phyloP scores from a whole-genome alignment of 805 yeast genomes.

The Cyberlindnera maritima region DNA sequence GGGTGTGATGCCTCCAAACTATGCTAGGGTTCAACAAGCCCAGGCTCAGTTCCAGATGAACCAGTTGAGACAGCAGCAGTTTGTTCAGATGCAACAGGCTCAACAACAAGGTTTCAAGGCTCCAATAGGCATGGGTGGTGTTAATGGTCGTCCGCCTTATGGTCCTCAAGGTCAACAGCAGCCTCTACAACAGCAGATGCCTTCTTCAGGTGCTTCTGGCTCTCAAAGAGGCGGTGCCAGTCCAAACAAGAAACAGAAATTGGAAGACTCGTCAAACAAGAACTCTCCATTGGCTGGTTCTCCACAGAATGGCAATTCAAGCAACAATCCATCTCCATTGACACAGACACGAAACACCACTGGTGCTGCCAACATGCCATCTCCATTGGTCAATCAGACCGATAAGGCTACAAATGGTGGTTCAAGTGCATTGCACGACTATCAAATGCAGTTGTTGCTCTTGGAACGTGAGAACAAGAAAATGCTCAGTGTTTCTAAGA shows the following conservation, averaged over 20 bases:
- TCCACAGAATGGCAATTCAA: constrained; percentile 10
- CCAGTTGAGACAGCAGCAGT: constrained; percentile 43
- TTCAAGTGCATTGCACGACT: constrained; percentile 64
- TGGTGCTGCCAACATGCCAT: constrained; percentile 25
- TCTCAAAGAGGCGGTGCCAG: constrained; percentile 11
- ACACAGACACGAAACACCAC: constrained; percentile 10
- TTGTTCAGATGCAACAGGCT: constrained; percentile 14
- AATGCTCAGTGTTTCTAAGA: constrained; percentile 53
- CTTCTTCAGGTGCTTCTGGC: constrained; percentile 1
- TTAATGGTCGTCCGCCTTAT: constrained; percentile 8
- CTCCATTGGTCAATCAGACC: constrained; percentile 20
- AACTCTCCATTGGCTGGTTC: constrained; percentile 15
- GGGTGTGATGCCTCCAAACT: constrained; percentile 21
- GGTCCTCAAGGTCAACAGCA: constrained; percentile 1
- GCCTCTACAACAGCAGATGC: constrained; percentile 4
- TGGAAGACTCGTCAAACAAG: constrained; percentile 15
- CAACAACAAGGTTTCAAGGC: constrained; percentile 24
- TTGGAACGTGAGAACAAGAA: constrained; percentile 75
- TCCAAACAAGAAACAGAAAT: constrained; percentile 24
- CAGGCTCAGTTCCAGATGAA: constrained; percentile 52
- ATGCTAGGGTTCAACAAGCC: constrained; percentile 33
- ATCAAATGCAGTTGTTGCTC: constrained; percentile 74
- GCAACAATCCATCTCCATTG: constrained; percentile 12
- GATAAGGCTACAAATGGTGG: constrained; percentile 19
- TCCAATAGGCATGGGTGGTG: neutral